Evolutionary conservation across 2,329 filamentous ascomycete genomes (phyloP), one percentile per base, ranked within the genome.

Genomic region (Claviceps monticola): DNA sequence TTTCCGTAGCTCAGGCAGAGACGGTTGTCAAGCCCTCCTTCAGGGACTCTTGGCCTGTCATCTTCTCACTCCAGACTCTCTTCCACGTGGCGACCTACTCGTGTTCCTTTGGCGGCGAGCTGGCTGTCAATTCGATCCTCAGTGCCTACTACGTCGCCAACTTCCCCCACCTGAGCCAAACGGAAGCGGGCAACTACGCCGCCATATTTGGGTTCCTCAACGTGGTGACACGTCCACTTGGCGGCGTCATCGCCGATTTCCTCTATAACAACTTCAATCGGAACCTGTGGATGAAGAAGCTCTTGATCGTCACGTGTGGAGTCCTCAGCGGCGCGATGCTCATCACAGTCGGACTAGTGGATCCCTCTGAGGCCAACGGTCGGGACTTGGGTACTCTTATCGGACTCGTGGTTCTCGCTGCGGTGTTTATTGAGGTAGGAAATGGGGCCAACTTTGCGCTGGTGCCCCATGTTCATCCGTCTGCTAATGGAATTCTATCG

Each of bases 361-460:
- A 93, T 64, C 76, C 86, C 0, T 75, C 81, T 26, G 62, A 75
- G 23, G 65, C 83, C 47, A 61, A 60, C 47, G 62, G 61, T 16
- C 51, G 55, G 42, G 55, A 46, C 42, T 59, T 67, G 14, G 68
- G 74, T 6, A 80, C 78, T 2, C 83, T 94, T 74, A 82, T 93
- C 52, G 87, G 86, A 1, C 79, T 95, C 5, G 71, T 94, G 8
- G 82, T 83, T 1, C 76, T 87, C 9, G 76, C 89, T 70, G 87
- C 86, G 1, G 75, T 95, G 63, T 95, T 95, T 71, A 69, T 89
- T 44, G 88, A 94, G 65, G 87, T 85, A 2, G 83, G 82, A 43
- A 95, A 95, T 63, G 90, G 90, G 0, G 82, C 87, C 42, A 93
- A 87, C 69, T 95, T 93, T 66, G 80, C 87, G 0, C 75, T 95